Evolutionary conservation across 768 basidiomycete genomes (phyloP).

Genomic region (Erythrobasidium yunnanense): DNA sequence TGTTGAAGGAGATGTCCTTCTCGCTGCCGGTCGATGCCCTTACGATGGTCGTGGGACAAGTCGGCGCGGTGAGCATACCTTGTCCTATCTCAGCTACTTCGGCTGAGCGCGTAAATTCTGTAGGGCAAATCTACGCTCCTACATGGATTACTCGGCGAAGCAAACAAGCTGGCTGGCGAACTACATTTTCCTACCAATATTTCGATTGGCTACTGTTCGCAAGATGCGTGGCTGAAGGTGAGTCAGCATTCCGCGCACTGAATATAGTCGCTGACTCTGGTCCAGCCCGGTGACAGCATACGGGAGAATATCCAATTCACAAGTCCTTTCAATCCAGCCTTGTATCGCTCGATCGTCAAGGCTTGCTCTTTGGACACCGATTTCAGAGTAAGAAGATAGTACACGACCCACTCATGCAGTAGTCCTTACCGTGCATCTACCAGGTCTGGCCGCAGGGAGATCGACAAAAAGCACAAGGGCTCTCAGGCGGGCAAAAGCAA

Average conservation of each 20-base stretch:
- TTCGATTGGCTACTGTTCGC: conserved; percentile 18
- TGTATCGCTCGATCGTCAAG: conserved; percentile 18
- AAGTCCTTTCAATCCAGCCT: conserved; percentile 15
- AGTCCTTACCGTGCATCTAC: background rate
- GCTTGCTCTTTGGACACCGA: conserved; percentile 26
- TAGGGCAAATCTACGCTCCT: conserved; percentile 27
- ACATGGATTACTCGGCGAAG: conserved; percentile 25
- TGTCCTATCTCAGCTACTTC: background rate
- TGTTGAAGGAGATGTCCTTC: conserved; percentile 2
- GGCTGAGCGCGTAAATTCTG: background rate
- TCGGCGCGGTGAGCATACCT: conserved; percentile 15
- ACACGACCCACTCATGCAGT: background rate
- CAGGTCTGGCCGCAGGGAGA: conserved; percentile 17
- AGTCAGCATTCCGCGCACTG: background rate
- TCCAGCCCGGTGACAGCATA: conserved; percentile 15
- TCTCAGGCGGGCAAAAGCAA: conserved; percentile 22
- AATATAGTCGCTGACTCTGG: background rate
- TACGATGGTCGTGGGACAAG: conserved; percentile 18
- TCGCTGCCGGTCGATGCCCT: background rate
- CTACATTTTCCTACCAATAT: background rate
- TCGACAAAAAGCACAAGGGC: conserved; percentile 16
- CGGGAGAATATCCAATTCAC: conserved; percentile 25
- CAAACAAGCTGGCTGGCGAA: background rate
- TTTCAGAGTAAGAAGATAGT: background rate
- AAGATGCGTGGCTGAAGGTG: conserved; percentile 25